A percentile compares a stretch with the other conserved stretches of the same genome.
Conservation (phyloP, 192 early-diverging fungal species). For the Glomus cerebriforme region DNA sequence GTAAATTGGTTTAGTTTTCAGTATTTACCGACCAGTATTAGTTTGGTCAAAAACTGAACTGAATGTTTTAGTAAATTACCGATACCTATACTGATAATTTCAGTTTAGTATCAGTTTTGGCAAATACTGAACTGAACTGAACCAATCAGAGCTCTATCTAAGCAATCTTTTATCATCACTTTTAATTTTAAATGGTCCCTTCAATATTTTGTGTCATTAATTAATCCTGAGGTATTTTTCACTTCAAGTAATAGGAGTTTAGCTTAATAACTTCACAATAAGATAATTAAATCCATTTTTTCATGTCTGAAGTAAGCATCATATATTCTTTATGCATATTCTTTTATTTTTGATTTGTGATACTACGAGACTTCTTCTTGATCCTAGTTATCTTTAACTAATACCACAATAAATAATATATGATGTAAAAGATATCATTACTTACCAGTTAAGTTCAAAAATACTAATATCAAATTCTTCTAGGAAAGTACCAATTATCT, state of each 20-base stretch:
- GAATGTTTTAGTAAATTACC: too few species aligned
- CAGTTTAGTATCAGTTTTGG: too few species aligned
- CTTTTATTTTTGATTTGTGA: slow-evolving; percentile 23
- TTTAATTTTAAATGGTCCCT: slow-evolving; percentile 18
- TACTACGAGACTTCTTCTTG: slow-evolving; percentile 21
- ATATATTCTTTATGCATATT: slow-evolving; percentile 19
- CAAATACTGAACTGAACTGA: too few species aligned
- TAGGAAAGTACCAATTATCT: neutral
- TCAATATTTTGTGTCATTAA: slow-evolving; percentile 9
- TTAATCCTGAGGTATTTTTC: slow-evolving; percentile 20
- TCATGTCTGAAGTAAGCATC: neutral
- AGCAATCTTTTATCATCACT: slow-evolving; percentile 4
- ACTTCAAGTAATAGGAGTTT: slow-evolving; percentile 26
- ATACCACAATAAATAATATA: neutral
- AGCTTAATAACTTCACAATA: slow-evolving; percentile 7
- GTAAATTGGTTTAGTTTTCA: too few species aligned
- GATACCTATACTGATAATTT: too few species aligned
- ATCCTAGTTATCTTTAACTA: slow-evolving; percentile 1
- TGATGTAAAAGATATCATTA: neutral
- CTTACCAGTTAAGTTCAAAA: neutral
- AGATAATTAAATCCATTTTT: slow-evolving; percentile 19
- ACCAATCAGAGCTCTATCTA: too few species aligned
- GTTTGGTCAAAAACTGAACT: too few species aligned
- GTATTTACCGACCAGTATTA: too few species aligned
- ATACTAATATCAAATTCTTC: slow-evolving; percentile 23